Evolutionary conservation across 352 stramenopile species (phyloP).

Genomic region (Phytopythium cucurbitacearum): DNA sequence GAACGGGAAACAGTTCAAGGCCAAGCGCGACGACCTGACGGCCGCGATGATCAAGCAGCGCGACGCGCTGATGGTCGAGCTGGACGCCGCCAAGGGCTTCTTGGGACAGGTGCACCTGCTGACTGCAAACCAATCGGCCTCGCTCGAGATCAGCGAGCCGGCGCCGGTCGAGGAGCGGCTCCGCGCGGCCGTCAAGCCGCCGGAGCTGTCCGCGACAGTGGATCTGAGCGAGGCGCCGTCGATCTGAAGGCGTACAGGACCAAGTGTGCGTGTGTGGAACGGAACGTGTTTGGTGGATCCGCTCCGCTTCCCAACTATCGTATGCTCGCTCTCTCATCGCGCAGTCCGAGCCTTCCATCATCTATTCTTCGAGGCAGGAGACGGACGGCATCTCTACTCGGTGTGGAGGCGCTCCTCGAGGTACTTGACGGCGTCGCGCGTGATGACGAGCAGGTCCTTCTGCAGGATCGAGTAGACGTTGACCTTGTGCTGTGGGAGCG

Average conservation of each 20-base stretch:
- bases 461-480: slow-evolving; percentile 90
- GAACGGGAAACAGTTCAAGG: slow-evolving; percentile 45
- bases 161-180: slow-evolving; percentile 63
- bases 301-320: no score
- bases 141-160: slow-evolving; percentile 45
- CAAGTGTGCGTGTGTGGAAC: slow-evolving; percentile 3
- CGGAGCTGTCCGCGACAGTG: slow-evolving; percentile 32
- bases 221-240: slow-evolving; percentile 45
- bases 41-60: slow-evolving; percentile 70
- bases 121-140: slow-evolving; percentile 23
- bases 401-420: slow-evolving; percentile 82
- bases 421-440: slow-evolving; percentile 85
- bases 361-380: background rate
- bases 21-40: slow-evolving; percentile 52
- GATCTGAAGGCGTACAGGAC: slow-evolving; percentile 30
- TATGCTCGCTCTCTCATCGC: no score
- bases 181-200: slow-evolving; percentile 46
- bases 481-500: slow-evolving; percentile 83
- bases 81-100: slow-evolving; percentile 70
- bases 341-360: background rate
- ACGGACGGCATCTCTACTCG: slow-evolving; percentile 35
- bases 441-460: slow-evolving; percentile 85
- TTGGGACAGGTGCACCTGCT: slow-evolving; percentile 61
- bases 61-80: slow-evolving; percentile 51
- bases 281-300: background rate